phyloP scores from a whole-genome alignment of 2,329 filamentous ascomycete genomes.

The Colletotrichum tamarilloi region DNA sequence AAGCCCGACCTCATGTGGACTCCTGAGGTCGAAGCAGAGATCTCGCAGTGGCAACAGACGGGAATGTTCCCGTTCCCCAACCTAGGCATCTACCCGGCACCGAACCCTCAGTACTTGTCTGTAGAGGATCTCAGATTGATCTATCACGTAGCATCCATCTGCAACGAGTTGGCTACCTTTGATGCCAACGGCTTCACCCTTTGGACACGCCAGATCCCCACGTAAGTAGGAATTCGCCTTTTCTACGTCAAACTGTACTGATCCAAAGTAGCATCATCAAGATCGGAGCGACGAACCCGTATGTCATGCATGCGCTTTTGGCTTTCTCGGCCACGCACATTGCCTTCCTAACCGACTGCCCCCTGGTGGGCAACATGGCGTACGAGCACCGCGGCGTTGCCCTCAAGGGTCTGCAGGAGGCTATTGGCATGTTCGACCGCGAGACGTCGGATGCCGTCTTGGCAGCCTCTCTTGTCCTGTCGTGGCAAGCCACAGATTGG shows the following conservation, averaged over 20 bases:
- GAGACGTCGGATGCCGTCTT: slow-evolving; percentile 92
- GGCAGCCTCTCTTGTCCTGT: slow-evolving; percentile 89
- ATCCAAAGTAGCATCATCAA: slow-evolving; percentile 73
- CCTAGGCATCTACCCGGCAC: slow-evolving; percentile 79
- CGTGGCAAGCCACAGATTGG: slow-evolving; percentile 98
- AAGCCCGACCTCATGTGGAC: slow-evolving; percentile 84
- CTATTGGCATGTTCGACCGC: slow-evolving; percentile 85
- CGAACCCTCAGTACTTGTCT: slow-evolving; percentile 78
- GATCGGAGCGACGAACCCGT: slow-evolving; percentile 83
- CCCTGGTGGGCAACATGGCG: slow-evolving; percentile 86
- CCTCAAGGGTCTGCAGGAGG: slow-evolving; percentile 87
- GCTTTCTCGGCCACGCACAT: slow-evolving; percentile 96
- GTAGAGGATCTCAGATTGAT: slow-evolving; percentile 87
- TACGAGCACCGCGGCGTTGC: slow-evolving; percentile 90
- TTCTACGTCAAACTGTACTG: neutral
- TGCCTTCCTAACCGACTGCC: slow-evolving; percentile 87
- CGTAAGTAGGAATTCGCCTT: slow-evolving; percentile 67
- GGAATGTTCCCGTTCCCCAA: slow-evolving; percentile 88
- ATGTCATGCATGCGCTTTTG: slow-evolving; percentile 93
- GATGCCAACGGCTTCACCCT: slow-evolving; percentile 87
- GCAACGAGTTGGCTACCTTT: slow-evolving; percentile 81
- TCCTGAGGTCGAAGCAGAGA: slow-evolving; percentile 82
- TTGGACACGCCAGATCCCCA: slow-evolving; percentile 93
- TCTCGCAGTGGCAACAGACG: slow-evolving; percentile 86
- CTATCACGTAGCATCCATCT: slow-evolving; percentile 88